phyloP scores from a whole-genome alignment of 805 yeast genomes.

The Saccharomycopsis babjevae region DNA sequence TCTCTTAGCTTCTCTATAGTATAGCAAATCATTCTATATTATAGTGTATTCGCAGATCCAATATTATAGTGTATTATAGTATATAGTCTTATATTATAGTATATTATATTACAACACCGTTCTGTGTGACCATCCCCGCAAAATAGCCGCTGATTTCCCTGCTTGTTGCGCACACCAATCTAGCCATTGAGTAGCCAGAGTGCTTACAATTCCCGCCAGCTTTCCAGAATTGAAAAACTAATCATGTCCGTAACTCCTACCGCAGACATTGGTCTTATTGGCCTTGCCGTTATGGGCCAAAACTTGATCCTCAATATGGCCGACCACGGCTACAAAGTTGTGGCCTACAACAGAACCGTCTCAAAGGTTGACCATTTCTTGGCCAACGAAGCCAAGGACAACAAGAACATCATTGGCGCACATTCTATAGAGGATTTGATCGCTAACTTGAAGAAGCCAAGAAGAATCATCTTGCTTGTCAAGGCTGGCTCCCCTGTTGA shows the following conservation, averaged over 20 bases:
- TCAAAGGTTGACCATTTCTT: slow-evolving; percentile 91
- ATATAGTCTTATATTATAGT: no score
- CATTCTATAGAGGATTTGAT: slow-evolving; percentile 82
- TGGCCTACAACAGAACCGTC: slow-evolving; percentile 96
- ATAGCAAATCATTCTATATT: no score
- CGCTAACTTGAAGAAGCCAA: slow-evolving; percentile 89
- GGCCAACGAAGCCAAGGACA: slow-evolving; percentile 93
- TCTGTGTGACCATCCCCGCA: no score
- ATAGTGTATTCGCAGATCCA: no score
- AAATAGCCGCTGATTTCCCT: no score
- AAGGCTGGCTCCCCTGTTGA: slow-evolving; percentile 97
- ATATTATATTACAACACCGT: no score
- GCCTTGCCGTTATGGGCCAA: slow-evolving; percentile 99
- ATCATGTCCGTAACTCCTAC: not conserved
- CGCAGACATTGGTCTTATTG: slow-evolving; percentile 97
- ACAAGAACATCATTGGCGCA: slow-evolving; percentile 83
- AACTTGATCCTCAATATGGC: slow-evolving; percentile 96
- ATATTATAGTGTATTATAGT: no score
- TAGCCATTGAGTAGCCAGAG: no score
- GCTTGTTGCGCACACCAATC: no score
- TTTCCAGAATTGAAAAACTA: no score
- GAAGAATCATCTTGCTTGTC: slow-evolving; percentile 87
- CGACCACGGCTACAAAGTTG: slow-evolving; percentile 90
- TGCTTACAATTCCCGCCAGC: no score
- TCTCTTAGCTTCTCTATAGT: no score